A percentile compares a stretch with the other conserved stretches of the same genome.
Evolutionary conservation across 1,284 basidiomycete species (phyloP).

Genomic region (Porogramme epimiltina): DNA sequence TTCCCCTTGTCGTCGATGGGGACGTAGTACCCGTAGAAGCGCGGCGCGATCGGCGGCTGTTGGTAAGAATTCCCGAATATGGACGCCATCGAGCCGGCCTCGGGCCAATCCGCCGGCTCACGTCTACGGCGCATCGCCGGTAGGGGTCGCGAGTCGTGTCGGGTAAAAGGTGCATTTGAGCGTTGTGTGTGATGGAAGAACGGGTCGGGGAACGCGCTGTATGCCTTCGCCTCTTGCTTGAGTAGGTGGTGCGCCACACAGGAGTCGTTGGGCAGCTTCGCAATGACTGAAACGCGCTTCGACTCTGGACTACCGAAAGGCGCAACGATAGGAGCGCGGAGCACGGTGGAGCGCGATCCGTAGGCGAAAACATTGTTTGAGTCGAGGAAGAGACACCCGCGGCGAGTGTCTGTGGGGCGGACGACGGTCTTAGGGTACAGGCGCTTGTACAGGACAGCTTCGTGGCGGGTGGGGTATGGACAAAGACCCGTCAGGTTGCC

Average conservation of each 20-base stretch:
- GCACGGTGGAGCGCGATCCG: constrained; percentile 37
- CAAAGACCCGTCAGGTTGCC: constrained; percentile 4
- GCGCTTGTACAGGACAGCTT: constrained; percentile 21
- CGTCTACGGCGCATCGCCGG: constrained; percentile 12
- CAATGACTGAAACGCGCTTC: constrained; percentile 32
- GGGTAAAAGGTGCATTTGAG: constrained; percentile 41
- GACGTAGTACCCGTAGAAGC: constrained; percentile 55
- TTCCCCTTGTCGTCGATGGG: constrained; percentile 22
- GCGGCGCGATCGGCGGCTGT: constrained; percentile 49
- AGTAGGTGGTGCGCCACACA: constrained; percentile 28
- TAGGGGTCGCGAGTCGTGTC: constrained; percentile 5
- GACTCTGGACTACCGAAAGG: constrained; percentile 21
- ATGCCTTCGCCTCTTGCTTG: constrained; percentile 43
- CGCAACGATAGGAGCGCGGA: constrained; percentile 32
- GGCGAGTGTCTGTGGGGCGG: neutral
- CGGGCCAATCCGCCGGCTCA: constrained; percentile 20
- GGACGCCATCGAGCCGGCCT: no score
- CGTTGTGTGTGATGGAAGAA: constrained; percentile 36
- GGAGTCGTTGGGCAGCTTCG: constrained; percentile 28
- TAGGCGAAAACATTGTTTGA: constrained; percentile 31
- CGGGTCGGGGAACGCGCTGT: constrained; percentile 40
- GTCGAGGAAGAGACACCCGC: constrained; percentile 25
- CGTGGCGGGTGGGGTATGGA: neutral
- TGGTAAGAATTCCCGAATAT: no score
- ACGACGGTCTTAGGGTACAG: constrained; percentile 14